Evolutionary conservation across 1,284 basidiomycete genomes (phyloP), one percentile per base, ranked within the genome.

Genomic region (Ustilago crameri): DNA sequence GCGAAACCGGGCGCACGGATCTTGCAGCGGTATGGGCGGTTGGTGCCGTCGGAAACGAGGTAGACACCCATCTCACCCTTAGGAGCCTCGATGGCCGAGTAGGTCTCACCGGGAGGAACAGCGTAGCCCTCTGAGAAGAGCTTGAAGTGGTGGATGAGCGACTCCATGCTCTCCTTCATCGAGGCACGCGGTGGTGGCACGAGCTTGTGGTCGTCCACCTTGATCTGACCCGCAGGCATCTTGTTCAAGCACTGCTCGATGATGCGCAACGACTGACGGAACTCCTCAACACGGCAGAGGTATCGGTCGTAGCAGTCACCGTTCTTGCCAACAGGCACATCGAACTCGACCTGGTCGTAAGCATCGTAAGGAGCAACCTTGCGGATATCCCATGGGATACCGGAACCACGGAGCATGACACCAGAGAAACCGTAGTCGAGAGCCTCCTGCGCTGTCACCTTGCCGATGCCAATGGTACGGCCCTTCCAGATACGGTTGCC

Each of bases 101-200:
- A 98, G 0, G 95, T 98, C 87, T 98, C 95, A 32, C 95, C 88
- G 32, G 95, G 92, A 17, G 95, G 95, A n/a, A 98, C 95, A 27
- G 71, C 92, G 86, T 93, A 98, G 20, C 95, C 95, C 85, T 98
- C 95, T 56, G 91, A 93, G 87, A 95, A 98, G 77, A 83, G 78
- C 88, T 98, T 98, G 87, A 98, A 98, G 87, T 98, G 95, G 85
- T 98, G 95, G 79, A 98, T 97, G 71, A 97, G 88, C 14, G 91
- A 90, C 86, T 97, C 73, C 95, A 98, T 98, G 84, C 90, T 93
- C 87, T 98, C 95, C 86, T 98, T 98, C 96, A 98, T 98, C 50
- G 90, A 90, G 2, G 95, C 94, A 68, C 95, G 90, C 18, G 96
- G 94, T 40, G 95, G 96, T n/a, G 95, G 93, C 1, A 92, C 91